Evolutionary conservation across 1,284 basidiomycete species (phyloP).

Genomic region (Microbotryum saponariae): DNA sequence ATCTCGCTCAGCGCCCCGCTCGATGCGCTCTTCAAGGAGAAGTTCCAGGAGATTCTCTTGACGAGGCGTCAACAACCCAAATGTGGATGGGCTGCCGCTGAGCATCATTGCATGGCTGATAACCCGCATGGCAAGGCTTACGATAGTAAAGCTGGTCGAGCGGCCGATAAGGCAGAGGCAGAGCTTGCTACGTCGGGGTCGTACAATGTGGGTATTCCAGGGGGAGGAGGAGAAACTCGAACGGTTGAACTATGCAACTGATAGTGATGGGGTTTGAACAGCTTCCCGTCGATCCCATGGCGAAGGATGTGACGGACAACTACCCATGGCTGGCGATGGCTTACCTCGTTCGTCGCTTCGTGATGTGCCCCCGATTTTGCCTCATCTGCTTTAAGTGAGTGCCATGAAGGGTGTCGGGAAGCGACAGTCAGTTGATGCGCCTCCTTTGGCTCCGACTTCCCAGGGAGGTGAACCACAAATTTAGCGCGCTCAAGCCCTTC

Average conservation of each 20-base stretch:
- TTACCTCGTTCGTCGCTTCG: conserved; percentile 32
- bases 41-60: conserved; percentile 24
- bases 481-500: conserved; percentile 28
- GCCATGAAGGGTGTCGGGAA: neutral
- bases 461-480: conserved; percentile 3
- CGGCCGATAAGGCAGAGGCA: neutral
- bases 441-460: neutral
- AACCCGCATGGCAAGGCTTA: conserved; percentile 1
- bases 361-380: conserved; percentile 33
- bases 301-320: conserved; percentile 15
- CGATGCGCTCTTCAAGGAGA: conserved; percentile 24
- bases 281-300: conserved; percentile 31
- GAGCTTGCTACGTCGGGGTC: conserved; percentile 11
- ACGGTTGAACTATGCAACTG: neutral
- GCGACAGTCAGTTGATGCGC: neutral
- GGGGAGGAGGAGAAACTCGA: too few species aligned
- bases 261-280: neutral
- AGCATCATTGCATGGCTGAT: conserved; percentile 18
- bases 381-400: conserved; percentile 29
- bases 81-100: conserved; percentile 28
- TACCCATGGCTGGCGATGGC: conserved; percentile 28
- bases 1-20: conserved; percentile 30
- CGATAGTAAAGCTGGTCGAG: neutral
- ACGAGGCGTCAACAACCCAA: conserved; percentile 16
- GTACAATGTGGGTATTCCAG: neutral